Conservation (phyloP, 768 basidiomycete genomes). For the Neoboletus magnificus region DNA sequence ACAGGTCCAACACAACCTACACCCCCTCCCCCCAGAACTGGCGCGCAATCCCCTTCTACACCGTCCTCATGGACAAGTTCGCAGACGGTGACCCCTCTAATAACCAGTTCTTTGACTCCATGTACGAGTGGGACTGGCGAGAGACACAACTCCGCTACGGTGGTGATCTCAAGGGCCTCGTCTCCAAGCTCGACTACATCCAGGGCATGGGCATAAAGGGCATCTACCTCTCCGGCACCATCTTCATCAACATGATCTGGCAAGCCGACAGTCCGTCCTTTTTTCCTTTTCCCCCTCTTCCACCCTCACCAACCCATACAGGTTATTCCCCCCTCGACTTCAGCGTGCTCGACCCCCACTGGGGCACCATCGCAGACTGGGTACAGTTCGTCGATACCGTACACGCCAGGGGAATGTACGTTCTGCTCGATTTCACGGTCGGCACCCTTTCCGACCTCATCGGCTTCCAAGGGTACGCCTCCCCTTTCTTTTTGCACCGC, state of each 20-base stretch:
- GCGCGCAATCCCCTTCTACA: conserved; percentile 78
- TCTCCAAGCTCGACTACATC: conserved; percentile 77
- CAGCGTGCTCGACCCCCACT: conserved; percentile 87
- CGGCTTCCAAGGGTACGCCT: conserved; percentile 73
- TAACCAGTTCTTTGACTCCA: conserved; percentile 82
- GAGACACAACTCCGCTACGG: conserved; percentile 90
- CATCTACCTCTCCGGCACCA: conserved; percentile 90
- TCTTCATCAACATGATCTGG: conserved; percentile 96
- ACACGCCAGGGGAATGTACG: conserved; percentile 82
- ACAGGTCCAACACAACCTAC: conserved; percentile 63
- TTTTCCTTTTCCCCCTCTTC: not conserved
- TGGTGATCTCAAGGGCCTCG: conserved; percentile 81
- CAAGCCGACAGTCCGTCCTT: conserved; percentile 81
- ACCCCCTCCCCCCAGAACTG: conserved; percentile 81
- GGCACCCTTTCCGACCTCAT: conserved; percentile 89
- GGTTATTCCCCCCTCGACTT: conserved; percentile 95
- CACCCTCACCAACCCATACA: not conserved
- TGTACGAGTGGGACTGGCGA: conserved; percentile 79
- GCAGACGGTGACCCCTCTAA: conserved; percentile 91
- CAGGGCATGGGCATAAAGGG: conserved; percentile 82
- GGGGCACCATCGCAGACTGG: conserved; percentile 85
- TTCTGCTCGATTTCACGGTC: conserved; percentile 92
- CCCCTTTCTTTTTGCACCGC: conserved; percentile 3
- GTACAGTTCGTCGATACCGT: conserved; percentile 66
- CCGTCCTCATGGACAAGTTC: conserved; percentile 87